Base-by-base conservation (phyloP, 306 rosid species). In the Mucuna pruriens region DNA sequence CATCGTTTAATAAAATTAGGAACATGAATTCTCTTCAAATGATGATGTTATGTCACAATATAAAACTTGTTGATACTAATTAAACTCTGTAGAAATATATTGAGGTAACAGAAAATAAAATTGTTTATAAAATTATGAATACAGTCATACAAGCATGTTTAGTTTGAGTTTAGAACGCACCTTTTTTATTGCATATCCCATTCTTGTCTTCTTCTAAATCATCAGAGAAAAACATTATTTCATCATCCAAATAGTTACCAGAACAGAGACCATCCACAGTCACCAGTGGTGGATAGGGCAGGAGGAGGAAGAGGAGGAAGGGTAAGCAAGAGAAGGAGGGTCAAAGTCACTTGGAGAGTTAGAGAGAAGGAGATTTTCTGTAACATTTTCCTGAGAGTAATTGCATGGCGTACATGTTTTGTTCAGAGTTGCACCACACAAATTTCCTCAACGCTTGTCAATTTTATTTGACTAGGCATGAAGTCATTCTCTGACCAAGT, bases 161-260 rank as follows among this genome's bases (percentile, higher is more conserved):
- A 31, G 58, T 8, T 62, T 4, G 42, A 38, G 61, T 26, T 81
- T 42, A 33, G 34, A 16, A 76, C 85, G 67, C 23, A 57, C 82
- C 78, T 67, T 17, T 26, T 17, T 75, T 10, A 19, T 57, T 12
- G 46, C 7, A 26, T 7, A 74, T 8, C 16, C 9, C 40, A 39
- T 39, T 40, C 7, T 26, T 6, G 57, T 57, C 39, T 31, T 44
- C 71, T 66, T 75, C 36, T 16, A 33, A 57, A 58, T 82, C 71
- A 17, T 67, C 52, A 10, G 11, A 40, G 2, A 31, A 9, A 75
- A 33, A 20, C 62, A 65, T 64, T 52, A 8, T 74, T 49, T 20
- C 22, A 6, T 9, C 70, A 52, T 29, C 49, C 7, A 40, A 29
- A 9, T 29, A 29, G 51, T 23, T 19, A 4, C 13, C 22, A n/a